A percentile compares a stretch with the other conserved stretches of the same genome.
These are phyloP conservation scores for Trichophaea hybrida DNA, from an alignment of 2,329 filamentous ascomycete species.

Conservation along the genomic window DNA sequence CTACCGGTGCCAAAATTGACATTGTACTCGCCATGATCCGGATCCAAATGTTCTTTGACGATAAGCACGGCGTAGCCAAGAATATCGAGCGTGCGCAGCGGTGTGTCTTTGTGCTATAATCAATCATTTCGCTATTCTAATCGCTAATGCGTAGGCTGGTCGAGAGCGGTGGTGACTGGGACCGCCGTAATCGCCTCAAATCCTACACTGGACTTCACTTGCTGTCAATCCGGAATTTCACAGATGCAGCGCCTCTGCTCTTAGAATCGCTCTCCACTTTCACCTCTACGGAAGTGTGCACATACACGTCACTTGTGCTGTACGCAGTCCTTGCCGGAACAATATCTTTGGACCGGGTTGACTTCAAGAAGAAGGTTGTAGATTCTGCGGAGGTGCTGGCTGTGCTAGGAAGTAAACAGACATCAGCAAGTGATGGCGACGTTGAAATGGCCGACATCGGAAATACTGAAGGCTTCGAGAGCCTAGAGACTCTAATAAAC, in stretches of 20 bases:
- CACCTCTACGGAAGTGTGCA: constrained; percentile 96
- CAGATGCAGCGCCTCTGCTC: constrained; percentile 74
- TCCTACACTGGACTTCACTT: constrained; percentile 93
- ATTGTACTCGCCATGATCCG: constrained; percentile 92
- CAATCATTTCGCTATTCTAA: neutral
- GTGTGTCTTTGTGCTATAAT: constrained; percentile 14
- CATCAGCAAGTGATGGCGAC: constrained; percentile 37
- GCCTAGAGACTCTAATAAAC: constrained; percentile 73
- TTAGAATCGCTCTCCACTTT: constrained; percentile 97
- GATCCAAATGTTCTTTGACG: constrained; percentile 88
- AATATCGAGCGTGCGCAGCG: constrained; percentile 71
- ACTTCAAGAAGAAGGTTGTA: constrained; percentile 98
- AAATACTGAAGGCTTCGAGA: constrained; percentile 54
- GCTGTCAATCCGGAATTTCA: constrained; percentile 82
- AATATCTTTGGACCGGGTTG: constrained; percentile 84
- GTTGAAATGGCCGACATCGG: constrained; percentile 53
- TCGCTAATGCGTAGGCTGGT: constrained; percentile 46
- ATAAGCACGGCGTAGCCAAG: constrained; percentile 85
- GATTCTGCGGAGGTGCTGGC: constrained; percentile 97
- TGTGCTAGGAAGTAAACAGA: constrained; percentile 64
- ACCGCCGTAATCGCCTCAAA: constrained; percentile 94
- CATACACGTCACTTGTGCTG: constrained; percentile 83
- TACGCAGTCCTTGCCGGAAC: constrained; percentile 93
- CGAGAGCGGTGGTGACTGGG: constrained; percentile 94
- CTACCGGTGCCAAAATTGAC: constrained; percentile 94